Percentiles rank a stretch among this genome's conserved stretches.
Evolutionary conservation across 2,329 filamentous ascomycete genomes (phyloP).

Genomic region (Fusarium camptoceras): DNA sequence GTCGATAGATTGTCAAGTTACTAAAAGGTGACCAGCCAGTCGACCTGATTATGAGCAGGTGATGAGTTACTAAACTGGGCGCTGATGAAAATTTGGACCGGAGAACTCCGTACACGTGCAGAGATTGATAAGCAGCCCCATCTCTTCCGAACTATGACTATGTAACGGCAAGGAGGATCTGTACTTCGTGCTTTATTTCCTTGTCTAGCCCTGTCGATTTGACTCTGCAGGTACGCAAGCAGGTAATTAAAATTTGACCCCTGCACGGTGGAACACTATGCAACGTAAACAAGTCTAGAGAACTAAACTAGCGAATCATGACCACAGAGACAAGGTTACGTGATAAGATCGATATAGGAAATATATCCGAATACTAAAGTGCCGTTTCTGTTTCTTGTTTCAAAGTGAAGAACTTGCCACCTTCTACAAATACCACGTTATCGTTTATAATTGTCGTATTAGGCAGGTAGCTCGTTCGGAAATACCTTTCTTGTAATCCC

Average conservation of each 20-base stretch:
- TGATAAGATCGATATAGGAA: background rate
- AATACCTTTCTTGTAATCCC: background rate
- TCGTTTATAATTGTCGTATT: background rate
- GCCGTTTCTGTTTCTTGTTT: background rate
- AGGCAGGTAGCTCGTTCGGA: background rate
- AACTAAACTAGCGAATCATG: background rate
- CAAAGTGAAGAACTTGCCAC: background rate
- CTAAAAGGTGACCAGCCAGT: accelerated
- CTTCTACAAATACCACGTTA: accelerated
- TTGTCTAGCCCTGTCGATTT: background rate
- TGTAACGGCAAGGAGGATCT: background rate
- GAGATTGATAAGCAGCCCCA: background rate
- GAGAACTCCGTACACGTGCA: background rate
- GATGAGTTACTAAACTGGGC: background rate
- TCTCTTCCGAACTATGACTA: background rate
- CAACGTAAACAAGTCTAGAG: background rate
- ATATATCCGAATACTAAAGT: background rate
- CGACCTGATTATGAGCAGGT: background rate
- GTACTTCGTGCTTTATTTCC: background rate
- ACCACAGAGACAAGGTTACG: background rate
- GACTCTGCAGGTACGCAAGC: background rate
- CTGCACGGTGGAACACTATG: background rate
- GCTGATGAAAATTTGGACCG: accelerated
- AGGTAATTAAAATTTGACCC: background rate
- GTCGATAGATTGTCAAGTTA: accelerated